Conservation (phyloP, 2,329 filamentous ascomycete species). For the Microdochium bolleyi region DNA sequence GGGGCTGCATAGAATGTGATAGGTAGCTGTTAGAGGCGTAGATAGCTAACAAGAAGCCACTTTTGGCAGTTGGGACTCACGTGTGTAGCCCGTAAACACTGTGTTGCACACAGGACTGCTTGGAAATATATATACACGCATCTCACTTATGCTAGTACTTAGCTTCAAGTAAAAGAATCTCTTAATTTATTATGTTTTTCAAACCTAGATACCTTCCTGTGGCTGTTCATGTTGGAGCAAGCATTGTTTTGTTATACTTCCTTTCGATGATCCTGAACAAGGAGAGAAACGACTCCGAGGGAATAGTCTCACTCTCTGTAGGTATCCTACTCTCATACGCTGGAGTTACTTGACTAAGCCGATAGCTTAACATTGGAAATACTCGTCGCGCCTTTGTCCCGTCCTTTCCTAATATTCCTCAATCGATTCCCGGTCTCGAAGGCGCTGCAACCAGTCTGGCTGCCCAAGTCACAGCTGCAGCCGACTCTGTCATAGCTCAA, state of each 20-base stretch:
- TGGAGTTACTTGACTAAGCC: neutral
- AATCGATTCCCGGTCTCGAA: neutral
- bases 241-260: neutral
- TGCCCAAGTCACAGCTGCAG: neutral
- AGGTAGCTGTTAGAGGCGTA: neutral
- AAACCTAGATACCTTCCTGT: neutral
- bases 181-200: neutral
- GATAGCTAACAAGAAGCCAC: neutral
- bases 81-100: neutral
- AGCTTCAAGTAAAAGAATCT: neutral
- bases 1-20: neutral
- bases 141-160: neutral
- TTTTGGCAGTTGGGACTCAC: neutral
- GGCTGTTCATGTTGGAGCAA: neutral
- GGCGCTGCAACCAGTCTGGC: neutral
- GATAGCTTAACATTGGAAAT: neutral
- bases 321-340: neutral
- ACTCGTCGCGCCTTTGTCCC: neutral
- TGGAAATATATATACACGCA: neutral
- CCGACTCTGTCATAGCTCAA: neutral
- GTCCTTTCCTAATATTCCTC: neutral
- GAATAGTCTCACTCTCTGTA: neutral
- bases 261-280: neutral
- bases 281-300: neutral
- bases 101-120: neutral